phyloP scores from a whole-genome alignment of 768 basidiomycete species.

The Cystobasidium ongulense region DNA sequence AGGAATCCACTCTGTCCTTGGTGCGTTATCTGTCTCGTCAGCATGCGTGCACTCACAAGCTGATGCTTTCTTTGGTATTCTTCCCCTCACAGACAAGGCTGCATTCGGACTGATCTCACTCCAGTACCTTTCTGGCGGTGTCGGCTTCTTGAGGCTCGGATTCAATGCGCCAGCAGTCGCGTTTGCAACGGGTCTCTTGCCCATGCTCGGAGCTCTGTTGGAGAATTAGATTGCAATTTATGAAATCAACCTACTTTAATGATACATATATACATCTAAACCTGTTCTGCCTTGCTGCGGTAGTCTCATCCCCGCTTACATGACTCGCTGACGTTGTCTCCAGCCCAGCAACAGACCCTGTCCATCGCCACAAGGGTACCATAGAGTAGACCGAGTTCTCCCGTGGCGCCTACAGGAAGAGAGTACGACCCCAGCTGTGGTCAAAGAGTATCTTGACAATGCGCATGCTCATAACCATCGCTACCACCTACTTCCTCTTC shows the following conservation, averaged over 20 bases:
- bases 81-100: slow-evolving; percentile 8
- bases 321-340: too few relatives aligned
- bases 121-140: slow-evolving; percentile 10
- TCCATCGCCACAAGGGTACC: too few relatives aligned
- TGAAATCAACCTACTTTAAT: background rate
- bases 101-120: slow-evolving; percentile 12
- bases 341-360: too few relatives aligned
- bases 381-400: too few relatives aligned
- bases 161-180: slow-evolving; percentile 15
- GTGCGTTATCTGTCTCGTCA: too few relatives aligned
- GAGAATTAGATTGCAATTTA: slow-evolving; percentile 4
- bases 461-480: background rate
- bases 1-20: slow-evolving; percentile 28
- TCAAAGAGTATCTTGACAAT: too few relatives aligned
- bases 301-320: too few relatives aligned
- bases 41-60: too few relatives aligned
- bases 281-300: background rate
- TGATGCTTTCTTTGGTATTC: background rate
- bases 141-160: slow-evolving; percentile 5
- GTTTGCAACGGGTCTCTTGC: slow-evolving; percentile 8
- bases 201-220: slow-evolving; percentile 18
- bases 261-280: background rate
- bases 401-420: too few relatives aligned
- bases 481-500: background rate
- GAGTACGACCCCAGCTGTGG: too few relatives aligned